phyloP scores from a whole-genome alignment of 371 early-diverging fungal genomes.

The Agmasoma carcini region DNA sequence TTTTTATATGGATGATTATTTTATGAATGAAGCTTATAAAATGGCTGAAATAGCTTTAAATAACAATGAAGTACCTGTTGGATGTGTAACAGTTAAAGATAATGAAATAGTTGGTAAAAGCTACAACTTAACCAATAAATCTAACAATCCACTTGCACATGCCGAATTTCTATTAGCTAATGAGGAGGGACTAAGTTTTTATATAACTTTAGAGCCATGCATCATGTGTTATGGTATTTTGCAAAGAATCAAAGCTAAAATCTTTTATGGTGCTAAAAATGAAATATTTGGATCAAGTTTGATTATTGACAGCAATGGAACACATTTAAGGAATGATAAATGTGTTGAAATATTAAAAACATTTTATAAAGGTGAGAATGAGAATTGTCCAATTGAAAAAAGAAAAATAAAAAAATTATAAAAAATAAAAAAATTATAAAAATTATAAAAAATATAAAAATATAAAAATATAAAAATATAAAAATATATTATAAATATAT shows the following conservation, averaged over 20 bases:
- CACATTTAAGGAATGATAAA: conserved; percentile 2
- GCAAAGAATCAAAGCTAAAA: conserved; percentile 16
- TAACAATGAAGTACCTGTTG: conserved; percentile 80
- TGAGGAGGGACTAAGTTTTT: conserved; percentile 55
- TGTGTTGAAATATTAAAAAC: conserved; percentile 32
- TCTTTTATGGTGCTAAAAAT: conserved; percentile 49
- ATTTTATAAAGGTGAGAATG: conserved; percentile 33
- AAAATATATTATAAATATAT: not conserved
- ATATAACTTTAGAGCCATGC: conserved; percentile 94
- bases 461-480: not conserved
- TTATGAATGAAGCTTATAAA: conserved; percentile 44
- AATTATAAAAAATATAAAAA: not conserved
- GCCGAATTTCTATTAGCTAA: conserved; percentile 47
- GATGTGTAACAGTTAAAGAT: conserved; percentile 79
- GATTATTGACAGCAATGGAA: conserved; percentile 9
- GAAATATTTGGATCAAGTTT: conserved; percentile 49
- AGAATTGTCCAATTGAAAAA: conserved; percentile 15
- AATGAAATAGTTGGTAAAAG: conserved; percentile 68
- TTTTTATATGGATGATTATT: conserved; percentile 22
- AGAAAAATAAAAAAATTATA: conserved; percentile 5
- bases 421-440: not conserved
- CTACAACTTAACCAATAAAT: conserved; percentile 63
- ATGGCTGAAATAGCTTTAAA: conserved; percentile 68
- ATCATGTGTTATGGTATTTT: conserved; percentile 88
- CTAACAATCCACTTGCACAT: conserved; percentile 37